These are phyloP conservation scores for Amoeboradix gromovi DNA, from an alignment of 371 early-diverging fungal genomes.

Conservation along the genomic window DNA sequence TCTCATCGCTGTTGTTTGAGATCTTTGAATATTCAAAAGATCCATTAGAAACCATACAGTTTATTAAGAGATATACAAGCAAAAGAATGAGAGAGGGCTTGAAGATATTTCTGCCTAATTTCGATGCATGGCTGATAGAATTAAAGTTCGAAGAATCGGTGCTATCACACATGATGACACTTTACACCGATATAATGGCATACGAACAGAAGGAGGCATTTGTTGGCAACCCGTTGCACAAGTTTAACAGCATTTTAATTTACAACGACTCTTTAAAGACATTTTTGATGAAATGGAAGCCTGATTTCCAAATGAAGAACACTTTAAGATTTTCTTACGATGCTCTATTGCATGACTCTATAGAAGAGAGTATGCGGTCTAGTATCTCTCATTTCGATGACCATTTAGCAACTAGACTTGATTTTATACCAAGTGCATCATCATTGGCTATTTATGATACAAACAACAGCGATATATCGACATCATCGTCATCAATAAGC, in stretches of 20 bases:
- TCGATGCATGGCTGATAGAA: background rate
- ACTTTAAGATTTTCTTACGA: background rate
- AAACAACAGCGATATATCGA: too few relatives aligned
- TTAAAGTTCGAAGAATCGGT: background rate
- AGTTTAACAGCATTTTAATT: background rate
- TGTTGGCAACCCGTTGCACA: background rate
- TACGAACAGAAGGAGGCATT: background rate
- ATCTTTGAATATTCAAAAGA: background rate
- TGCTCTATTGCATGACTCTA: background rate
- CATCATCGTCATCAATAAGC: too few relatives aligned
- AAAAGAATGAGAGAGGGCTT: background rate
- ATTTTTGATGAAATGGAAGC: background rate
- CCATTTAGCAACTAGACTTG: background rate
- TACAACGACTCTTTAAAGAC: background rate
- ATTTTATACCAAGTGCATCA: background rate
- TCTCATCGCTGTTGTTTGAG: background rate
- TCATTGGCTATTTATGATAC: background rate
- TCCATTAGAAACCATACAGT: background rate
- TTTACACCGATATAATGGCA: background rate
- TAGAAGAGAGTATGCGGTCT: background rate
- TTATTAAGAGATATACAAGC: background rate
- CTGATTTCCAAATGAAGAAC: background rate
- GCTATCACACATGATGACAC: background rate
- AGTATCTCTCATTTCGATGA: background rate
- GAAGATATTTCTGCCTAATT: background rate